Base-by-base conservation (phyloP, 2,329 filamentous ascomycete species). In the Esteya vermicola region DNA sequence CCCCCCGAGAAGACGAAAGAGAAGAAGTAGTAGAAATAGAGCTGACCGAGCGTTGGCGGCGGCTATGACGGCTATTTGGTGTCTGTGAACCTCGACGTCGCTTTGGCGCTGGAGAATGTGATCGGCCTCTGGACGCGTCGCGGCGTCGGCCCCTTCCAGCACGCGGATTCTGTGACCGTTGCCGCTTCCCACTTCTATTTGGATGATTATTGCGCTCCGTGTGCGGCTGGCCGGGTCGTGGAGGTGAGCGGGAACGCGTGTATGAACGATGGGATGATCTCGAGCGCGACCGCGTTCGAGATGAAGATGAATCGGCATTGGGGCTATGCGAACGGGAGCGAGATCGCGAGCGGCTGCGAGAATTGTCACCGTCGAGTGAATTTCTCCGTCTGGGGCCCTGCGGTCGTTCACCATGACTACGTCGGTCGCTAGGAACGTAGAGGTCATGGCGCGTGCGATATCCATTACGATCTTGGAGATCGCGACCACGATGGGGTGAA, bases 391-490 rank as follows among this genome's bases (percentile, higher is more conserved):
- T 64, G 44, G 62, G 52, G 40, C 59, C 14, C 59, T 53, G 13
- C 56, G 60, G 16, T 57, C 54, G 20, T 54, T n/a, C 54, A 8
- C 55, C 54, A 8, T 55, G 47, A 7, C 48, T 55, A 34, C 63
- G 63, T 36, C 59, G 59, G n/a, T 61, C 63, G 46, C 64, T 59
- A 2, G 71, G 72, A 27, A 71, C 61, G 44, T 77, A 72, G 43
- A 65, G 65, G 46, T 76, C 70, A 36, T 70, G 59, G 6, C 46
- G 47, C 18, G 47, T 52, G 20, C 54, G 51, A 41, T 57, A 62
- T 10, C 58, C 59, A 36, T 61, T 66, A 10, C 58, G 55, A 16
- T 67, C 62, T 45, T 66, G 56, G 16, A 60, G 52, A 34, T 63
- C 63, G 23, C 63, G 59, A 26, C 19, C 10, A 23, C 57, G 56